Evolutionary conservation across 805 yeast genomes (phyloP).

Genomic region (Nakazawaea molendinolei): DNA sequence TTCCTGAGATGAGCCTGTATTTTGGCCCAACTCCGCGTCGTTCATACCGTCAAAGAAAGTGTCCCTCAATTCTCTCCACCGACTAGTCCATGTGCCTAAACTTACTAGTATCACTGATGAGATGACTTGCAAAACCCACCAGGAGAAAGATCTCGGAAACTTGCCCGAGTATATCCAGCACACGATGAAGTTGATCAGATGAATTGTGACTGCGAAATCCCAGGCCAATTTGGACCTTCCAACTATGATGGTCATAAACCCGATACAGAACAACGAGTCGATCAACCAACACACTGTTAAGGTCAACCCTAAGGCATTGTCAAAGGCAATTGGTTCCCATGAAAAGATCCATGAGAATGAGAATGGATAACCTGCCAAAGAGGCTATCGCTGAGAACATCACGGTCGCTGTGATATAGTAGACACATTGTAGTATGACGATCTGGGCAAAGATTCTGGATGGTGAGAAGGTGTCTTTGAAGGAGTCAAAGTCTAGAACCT

Average conservation of each 20-base stretch:
- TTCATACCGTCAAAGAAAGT: slow-evolving; percentile 83
- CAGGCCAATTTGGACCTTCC: slow-evolving; percentile 92
- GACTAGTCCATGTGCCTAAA: slow-evolving; percentile 82
- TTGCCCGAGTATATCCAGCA: slow-evolving; percentile 58
- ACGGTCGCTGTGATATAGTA: slow-evolving; percentile 71
- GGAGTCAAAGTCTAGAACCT: slow-evolving; percentile 20
- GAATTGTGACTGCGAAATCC: slow-evolving; percentile 95
- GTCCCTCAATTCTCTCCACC: slow-evolving; percentile 87
- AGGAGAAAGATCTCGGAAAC: slow-evolving; percentile 64
- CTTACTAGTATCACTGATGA: slow-evolving; percentile 66
- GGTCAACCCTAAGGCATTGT: slow-evolving; percentile 76
- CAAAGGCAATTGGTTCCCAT: slow-evolving; percentile 68
- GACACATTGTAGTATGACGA: slow-evolving; percentile 66
- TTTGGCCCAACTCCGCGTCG: slow-evolving; percentile 46
- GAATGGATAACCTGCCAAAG: slow-evolving; percentile 67
- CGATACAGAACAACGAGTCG: slow-evolving; percentile 75
- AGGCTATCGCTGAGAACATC: slow-evolving; percentile 57
- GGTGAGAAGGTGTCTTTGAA: slow-evolving; percentile 38
- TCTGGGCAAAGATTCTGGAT: slow-evolving; percentile 57
- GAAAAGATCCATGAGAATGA: slow-evolving; percentile 67
- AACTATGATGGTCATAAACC: slow-evolving; percentile 79
- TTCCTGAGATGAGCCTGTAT: not conserved
- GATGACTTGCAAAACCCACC: slow-evolving; percentile 79
- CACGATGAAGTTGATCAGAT: slow-evolving; percentile 66
- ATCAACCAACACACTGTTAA: slow-evolving; percentile 73